Evolutionary conservation across 306 rosid genomes (phyloP).

Genomic region (peach (Prunus persica)): DNA sequence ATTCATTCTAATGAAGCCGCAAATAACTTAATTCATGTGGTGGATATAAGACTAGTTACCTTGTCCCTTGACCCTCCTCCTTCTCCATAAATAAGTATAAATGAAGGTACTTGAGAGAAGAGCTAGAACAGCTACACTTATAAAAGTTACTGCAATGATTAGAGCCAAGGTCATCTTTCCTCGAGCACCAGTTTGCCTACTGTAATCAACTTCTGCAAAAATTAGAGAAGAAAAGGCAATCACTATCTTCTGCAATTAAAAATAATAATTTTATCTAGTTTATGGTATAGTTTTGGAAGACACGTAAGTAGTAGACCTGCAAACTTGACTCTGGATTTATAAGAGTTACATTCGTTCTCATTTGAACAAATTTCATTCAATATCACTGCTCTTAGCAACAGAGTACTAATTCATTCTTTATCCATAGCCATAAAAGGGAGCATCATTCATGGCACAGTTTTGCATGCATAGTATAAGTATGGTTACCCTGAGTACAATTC

Average conservation of each 20-base stretch:
- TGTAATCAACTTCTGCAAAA: constrained; percentile 33
- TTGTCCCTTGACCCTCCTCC: constrained; percentile 35
- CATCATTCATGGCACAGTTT: neutral
- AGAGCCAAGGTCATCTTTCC: constrained; percentile 34
- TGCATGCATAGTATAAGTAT: neutral
- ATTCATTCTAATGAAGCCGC: constrained; percentile 5
- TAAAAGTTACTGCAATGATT: constrained; percentile 36
- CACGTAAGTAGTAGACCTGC: neutral
- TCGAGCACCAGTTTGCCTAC: constrained; percentile 24
- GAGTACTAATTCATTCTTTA: neutral
- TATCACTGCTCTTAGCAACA: neutral
- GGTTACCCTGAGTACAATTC: constrained; percentile 55
- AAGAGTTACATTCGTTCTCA: neutral
- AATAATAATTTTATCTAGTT: neutral
- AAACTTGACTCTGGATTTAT: neutral
- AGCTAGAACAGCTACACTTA: constrained; percentile 34
- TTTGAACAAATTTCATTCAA: neutral
- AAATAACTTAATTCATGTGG: neutral
- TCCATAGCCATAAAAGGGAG: neutral
- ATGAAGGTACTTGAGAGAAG: constrained; percentile 41
- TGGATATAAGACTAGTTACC: constrained; percentile 36
- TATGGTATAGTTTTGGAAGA: neutral
- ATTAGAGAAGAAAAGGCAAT: neutral
- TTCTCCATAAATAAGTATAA: constrained; percentile 45
- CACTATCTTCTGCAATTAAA: neutral